Evolutionary conservation across 1,139 yeast genomes (phyloP).

Genomic region (Sugiyamaella novakii): DNA sequence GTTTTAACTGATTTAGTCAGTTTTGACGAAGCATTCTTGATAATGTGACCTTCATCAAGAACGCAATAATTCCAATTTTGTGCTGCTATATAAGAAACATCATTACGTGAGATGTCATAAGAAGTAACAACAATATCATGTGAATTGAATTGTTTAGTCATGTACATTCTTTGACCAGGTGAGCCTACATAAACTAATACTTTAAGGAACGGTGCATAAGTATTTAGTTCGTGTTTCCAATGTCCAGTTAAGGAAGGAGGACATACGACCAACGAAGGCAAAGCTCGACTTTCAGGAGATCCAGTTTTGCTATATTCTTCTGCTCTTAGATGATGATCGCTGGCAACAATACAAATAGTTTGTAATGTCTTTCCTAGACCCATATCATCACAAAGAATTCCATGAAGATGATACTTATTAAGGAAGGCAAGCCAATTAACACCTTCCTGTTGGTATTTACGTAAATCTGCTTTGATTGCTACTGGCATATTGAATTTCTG

Average conservation of each 20-base stretch:
- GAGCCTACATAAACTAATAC: slow-evolving; percentile 90
- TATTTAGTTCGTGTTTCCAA: slow-evolving; percentile 95
- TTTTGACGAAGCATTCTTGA: slow-evolving; percentile 87
- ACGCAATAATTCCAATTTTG: slow-evolving; percentile 91
- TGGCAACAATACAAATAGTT: slow-evolving; percentile 93
- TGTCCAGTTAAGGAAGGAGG: slow-evolving; percentile 98
- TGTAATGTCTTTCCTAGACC: slow-evolving; percentile 97
- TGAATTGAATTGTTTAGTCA: slow-evolving; percentile 55
- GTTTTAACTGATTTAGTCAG: slow-evolving; percentile 85
- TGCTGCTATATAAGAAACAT: slow-evolving; percentile 61
- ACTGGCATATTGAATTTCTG: slow-evolving; percentile 88
- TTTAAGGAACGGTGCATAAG: slow-evolving; percentile 85
- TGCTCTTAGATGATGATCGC: slow-evolving; percentile 87
- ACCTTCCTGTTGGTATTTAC: slow-evolving; percentile 98
- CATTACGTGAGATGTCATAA: slow-evolving; percentile 95
- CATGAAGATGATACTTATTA: slow-evolving; percentile 93
- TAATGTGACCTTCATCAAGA: slow-evolving; percentile 96
- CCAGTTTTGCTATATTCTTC: slow-evolving; percentile 62
- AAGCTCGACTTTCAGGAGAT: slow-evolving; percentile 66
- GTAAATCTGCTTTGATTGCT: slow-evolving; percentile 85
- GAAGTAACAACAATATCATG: slow-evolving; percentile 91
- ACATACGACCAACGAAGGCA: slow-evolving; percentile 87
- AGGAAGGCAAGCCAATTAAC: slow-evolving; percentile 97
- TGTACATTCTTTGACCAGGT: slow-evolving; percentile 67
- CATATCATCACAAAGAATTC: slow-evolving; percentile 98